Conservation (phyloP, 495 filamentous ascomycete species). For the Friedmanniomyces simplex region DNA sequence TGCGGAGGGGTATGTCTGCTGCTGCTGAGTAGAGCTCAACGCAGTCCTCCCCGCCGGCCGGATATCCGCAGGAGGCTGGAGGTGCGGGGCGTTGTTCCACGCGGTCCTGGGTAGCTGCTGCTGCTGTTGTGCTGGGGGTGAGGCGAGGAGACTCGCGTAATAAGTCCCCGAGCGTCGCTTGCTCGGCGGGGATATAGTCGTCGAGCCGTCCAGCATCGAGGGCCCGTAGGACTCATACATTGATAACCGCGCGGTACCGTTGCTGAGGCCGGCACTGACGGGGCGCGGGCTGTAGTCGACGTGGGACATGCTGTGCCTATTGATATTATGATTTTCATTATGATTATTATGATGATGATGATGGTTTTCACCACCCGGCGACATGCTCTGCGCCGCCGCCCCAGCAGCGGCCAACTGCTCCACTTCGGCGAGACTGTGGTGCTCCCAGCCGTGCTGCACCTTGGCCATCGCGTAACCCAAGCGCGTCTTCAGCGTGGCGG, state of each 20-base stretch:
- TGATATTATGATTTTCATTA: too few species aligned
- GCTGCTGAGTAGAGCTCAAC: not conserved
- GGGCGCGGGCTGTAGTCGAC: conserved; percentile 10
- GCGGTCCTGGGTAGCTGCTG: not conserved
- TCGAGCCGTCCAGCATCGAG: not conserved
- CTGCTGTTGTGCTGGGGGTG: not conserved
- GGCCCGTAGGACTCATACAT: conserved; percentile 9
- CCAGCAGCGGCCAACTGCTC: conserved; percentile 56
- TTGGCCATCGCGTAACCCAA: conserved; percentile 85
- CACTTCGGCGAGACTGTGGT: conserved; percentile 56
- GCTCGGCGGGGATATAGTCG: conserved; percentile 4
- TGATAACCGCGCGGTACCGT: conserved; percentile 10
- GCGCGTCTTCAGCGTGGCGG: conserved; percentile 64
- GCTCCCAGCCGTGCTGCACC: conserved; percentile 76
- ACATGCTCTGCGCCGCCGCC: conserved; percentile 49
- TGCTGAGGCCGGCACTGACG: conserved; percentile 10
- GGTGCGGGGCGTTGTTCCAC: not conserved
- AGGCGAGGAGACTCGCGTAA: not conserved
- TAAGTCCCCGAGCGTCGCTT: conserved; percentile 16
- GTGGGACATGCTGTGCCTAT: conserved; percentile 23
- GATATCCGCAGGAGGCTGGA: conserved; percentile 17
- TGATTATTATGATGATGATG: too few species aligned
- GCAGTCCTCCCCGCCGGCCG: conserved; percentile 2
- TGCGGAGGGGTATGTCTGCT: not conserved
- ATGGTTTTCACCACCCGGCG: too few species aligned